phyloP scores from a whole-genome alignment of 768 basidiomycete genomes.

The Russula sp. region DNA sequence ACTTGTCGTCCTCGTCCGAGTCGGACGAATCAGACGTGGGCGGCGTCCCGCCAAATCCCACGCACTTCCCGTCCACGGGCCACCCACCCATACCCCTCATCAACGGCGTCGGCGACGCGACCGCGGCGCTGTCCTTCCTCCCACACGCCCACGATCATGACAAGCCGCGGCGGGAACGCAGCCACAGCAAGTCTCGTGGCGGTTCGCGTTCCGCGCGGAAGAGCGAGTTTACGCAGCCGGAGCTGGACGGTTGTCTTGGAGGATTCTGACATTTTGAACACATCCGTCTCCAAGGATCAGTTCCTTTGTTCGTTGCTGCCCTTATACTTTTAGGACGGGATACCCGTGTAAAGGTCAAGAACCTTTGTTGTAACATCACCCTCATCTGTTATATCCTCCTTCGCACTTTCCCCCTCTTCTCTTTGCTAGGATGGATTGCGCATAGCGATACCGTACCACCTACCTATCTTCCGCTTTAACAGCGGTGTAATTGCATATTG shows the following conservation, averaged over 20 bases:
- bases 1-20: conserved; percentile 26
- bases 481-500: conserved; percentile 18
- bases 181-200: conserved; percentile 2
- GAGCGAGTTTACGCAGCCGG: conserved; percentile 21
- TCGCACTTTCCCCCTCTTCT: neutral
- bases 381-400: neutral
- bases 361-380: conserved; percentile 14
- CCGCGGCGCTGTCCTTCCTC: conserved; percentile 7
- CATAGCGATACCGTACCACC: conserved; percentile 17
- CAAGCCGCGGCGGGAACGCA: conserved; percentile 9
- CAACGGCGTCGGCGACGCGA: neutral
- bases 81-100: conserved; percentile 18
- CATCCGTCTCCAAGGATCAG: neutral
- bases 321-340: conserved; percentile 2
- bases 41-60: conserved; percentile 15
- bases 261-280: conserved; percentile 24
- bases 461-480: neutral
- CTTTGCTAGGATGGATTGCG: conserved; percentile 14
- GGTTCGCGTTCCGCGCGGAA: neutral
- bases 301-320: neutral
- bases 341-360: conserved; percentile 13
- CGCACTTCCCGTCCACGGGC: conserved; percentile 12
- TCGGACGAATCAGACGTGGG: conserved; percentile 28
- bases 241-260: conserved; percentile 27
- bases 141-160: conserved; percentile 19